Percentiles rank a stretch among this genome's conserved stretches.
phyloP scores from a whole-genome alignment of 805 yeast genomes.

The Kodamaea leandrae region DNA sequence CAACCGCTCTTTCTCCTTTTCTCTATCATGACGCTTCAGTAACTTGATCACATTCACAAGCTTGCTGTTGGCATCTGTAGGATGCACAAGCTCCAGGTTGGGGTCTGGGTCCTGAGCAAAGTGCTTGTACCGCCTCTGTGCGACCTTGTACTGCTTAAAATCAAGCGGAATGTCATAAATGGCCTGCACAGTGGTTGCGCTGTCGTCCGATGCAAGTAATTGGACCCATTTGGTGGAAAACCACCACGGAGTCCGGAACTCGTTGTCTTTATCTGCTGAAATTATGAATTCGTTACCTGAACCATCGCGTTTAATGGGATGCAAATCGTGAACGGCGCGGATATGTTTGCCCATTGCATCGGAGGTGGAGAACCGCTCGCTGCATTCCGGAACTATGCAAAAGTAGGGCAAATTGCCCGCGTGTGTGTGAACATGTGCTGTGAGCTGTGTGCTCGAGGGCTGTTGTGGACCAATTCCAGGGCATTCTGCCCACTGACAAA shows the following conservation, averaged over 20 bases:
- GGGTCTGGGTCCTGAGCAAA: slow-evolving; percentile 7
- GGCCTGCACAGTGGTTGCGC: slow-evolving; percentile 13
- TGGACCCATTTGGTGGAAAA: slow-evolving; percentile 15
- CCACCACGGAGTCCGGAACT: slow-evolving; percentile 44
- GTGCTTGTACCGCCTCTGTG: slow-evolving; percentile 30
- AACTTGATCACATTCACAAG: slow-evolving; percentile 8
- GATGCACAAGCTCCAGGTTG: slow-evolving; percentile 7
- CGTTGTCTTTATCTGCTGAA: slow-evolving; percentile 33
- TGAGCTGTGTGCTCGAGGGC: slow-evolving; percentile 42
- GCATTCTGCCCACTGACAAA: slow-evolving; percentile 1
- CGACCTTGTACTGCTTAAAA: slow-evolving; percentile 34
- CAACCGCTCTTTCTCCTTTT: slow-evolving; percentile 8
- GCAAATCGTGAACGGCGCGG: slow-evolving; percentile 56
- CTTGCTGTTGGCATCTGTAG: slow-evolving; percentile 8
- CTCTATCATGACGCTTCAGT: slow-evolving; percentile 5
- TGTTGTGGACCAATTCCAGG: background rate
- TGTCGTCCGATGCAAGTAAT: slow-evolving; percentile 1
- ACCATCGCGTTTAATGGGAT: slow-evolving; percentile 30
- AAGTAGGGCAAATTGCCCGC: slow-evolving; percentile 62
- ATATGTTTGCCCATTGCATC: slow-evolving; percentile 67
- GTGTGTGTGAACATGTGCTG: slow-evolving; percentile 63
- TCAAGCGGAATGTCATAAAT: slow-evolving; percentile 29
- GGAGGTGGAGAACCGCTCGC: slow-evolving; percentile 53
- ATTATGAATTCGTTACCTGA: slow-evolving; percentile 24
- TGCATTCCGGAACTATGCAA: slow-evolving; percentile 68